Base-by-base conservation (phyloP, 208 protist species). In the Borovskyia barvae region DNA sequence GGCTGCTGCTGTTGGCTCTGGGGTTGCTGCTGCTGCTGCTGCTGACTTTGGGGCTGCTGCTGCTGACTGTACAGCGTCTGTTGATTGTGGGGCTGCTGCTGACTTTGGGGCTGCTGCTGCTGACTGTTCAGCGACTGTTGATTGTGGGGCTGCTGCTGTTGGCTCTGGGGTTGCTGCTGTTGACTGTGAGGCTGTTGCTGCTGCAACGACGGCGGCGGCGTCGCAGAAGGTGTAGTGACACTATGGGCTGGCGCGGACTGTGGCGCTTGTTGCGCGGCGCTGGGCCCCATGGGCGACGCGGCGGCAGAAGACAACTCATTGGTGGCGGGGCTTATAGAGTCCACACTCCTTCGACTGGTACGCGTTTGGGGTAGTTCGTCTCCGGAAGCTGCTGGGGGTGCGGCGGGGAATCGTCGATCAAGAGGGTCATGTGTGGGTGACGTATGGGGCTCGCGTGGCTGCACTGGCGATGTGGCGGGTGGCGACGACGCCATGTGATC, bases 381-480 rank as follows among this genome's bases (percentile, higher is more conserved):
- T 39, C 17, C 33, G 17, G 26, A 22, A 22, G 33, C 9, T 19
- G 36, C 33, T 36, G 35, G 5, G 1, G 28, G 37, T 30, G 42
- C n/a, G 7, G 42, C 35, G 5, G 69, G 37, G 41, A 59, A 33
- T 29, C 11, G 40, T 2, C 50, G 53, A 0, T 6, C 17, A n/a
- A 9, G 9, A 5, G 45, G 32, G 8, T 12, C 26, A 36, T 54
- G 24, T 14, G 56, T 66, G 1, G 72, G 72, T 9, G 66, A 73
- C 22, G 64, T 48, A 25, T 30, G 41, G 11, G 56, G 72, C 52
- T 63, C 70, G 4, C 47, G 48, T 17, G 62, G 70, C 37, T 64
- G 46, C 36, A 46, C 53, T 11, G 55, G 64, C 28, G 60, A 66
- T 15, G 30, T 33, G 22, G 29, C n/a, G 17, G 59, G 63, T 39